Conservation (phyloP, 169 alveolate genomes). For the Plasmodium malariae region DNA sequence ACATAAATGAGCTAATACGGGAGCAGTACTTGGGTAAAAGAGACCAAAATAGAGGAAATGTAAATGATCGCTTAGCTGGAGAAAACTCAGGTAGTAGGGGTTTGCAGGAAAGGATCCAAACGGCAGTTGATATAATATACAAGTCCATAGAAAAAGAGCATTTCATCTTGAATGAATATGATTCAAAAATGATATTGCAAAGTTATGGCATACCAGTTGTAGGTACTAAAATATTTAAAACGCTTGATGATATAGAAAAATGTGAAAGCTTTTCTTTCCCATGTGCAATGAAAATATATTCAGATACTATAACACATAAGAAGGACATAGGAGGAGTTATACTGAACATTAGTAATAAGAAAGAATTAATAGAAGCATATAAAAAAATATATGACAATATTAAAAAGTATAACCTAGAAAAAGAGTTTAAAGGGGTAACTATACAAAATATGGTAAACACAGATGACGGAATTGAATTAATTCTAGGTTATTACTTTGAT, state of each 20-base stretch:
- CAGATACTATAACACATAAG: constrained; percentile 81
- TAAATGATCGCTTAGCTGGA: neutral
- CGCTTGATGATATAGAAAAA: constrained; percentile 60
- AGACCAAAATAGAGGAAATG: neutral
- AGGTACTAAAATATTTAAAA: constrained; percentile 51
- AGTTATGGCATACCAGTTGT: constrained; percentile 78
- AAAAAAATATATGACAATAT: constrained; percentile 67
- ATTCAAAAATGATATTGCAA: constrained; percentile 77
- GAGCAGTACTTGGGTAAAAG: constrained; percentile 15
- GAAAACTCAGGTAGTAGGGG: neutral
- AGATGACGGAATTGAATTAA: constrained; percentile 78
- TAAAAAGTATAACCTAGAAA: constrained; percentile 64
- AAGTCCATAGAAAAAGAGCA: constrained; percentile 42
- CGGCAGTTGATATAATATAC: constrained; percentile 50
- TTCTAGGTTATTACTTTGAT: constrained; percentile 81
- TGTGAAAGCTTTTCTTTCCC: constrained; percentile 53
- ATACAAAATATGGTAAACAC: constrained; percentile 78
- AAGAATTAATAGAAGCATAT: constrained; percentile 68
- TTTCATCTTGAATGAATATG: constrained; percentile 76
- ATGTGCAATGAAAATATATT: constrained; percentile 81
- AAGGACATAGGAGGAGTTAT: constrained; percentile 85
- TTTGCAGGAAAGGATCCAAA: neutral
- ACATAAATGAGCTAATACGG: constrained; percentile 19
- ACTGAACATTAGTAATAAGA: constrained; percentile 74
- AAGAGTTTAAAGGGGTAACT: constrained; percentile 85